These are phyloP conservation scores for Miscanthus lutarioriparius DNA, from an alignment of 176 grass and related monocot species.

Conservation along the genomic window DNA sequence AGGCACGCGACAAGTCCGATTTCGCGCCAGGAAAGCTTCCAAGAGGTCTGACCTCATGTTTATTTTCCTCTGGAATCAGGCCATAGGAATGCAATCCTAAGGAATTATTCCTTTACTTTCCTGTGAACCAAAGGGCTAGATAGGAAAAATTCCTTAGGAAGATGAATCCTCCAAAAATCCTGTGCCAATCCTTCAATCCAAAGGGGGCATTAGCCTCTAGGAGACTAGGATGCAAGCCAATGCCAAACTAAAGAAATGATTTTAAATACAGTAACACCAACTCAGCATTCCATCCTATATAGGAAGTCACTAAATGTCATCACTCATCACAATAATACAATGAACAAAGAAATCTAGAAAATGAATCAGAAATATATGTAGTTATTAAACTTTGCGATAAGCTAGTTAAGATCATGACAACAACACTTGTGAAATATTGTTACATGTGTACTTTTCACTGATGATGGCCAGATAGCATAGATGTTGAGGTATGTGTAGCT, in stretches of 20 bases:
- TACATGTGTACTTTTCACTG: slow-evolving; percentile 2
- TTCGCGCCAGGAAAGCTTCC: too few species aligned
- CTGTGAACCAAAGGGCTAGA: too few species aligned
- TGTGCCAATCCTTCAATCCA: too few species aligned
- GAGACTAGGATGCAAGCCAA: slow-evolving; percentile 18
- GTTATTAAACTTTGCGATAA: slow-evolving; percentile 5
- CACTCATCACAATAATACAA: background rate
- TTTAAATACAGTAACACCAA: slow-evolving; percentile 18
- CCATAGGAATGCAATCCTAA: too few species aligned
- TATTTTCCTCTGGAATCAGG: too few species aligned
- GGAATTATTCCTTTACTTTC: too few species aligned
- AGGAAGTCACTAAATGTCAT: slow-evolving; percentile 10
- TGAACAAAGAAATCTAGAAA: slow-evolving; percentile 13
- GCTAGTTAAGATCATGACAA: background rate
- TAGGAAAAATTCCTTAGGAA: too few species aligned
- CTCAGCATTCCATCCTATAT: background rate
- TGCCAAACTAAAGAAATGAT: background rate
- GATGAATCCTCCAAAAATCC: too few species aligned
- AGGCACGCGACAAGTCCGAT: too few species aligned
- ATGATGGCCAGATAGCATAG: background rate
- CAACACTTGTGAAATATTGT: background rate
- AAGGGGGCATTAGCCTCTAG: background rate
- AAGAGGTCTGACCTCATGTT: too few species aligned
- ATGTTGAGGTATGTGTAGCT: background rate
- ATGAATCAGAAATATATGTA: background rate